These are phyloP conservation scores for Eucalyptus cloeziana DNA, from an alignment of 345 rosid genomes.

Conservation along the genomic window DNA sequence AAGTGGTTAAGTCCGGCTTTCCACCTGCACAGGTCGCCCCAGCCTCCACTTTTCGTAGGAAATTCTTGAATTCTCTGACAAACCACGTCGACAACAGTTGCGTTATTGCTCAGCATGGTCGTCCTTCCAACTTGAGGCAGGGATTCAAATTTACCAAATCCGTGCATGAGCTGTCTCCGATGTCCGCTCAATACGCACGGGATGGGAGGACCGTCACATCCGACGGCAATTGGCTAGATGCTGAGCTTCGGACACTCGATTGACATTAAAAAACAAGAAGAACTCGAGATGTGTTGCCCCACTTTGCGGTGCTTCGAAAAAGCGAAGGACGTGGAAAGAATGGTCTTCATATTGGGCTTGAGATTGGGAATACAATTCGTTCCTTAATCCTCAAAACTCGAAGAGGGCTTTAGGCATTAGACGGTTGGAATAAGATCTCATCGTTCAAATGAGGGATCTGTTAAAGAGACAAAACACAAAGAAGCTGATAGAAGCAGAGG, in stretches of 20 bases:
- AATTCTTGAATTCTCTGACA: no score
- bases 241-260: not conserved
- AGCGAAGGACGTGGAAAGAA: not conserved
- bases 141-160: not conserved
- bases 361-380: not conserved
- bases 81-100: no score
- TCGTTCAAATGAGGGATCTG: not conserved
- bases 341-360: not conserved
- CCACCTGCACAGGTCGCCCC: rapidly evolving
- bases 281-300: not conserved
- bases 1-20: not conserved
- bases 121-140: not conserved
- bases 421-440: not conserved
- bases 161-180: rapidly evolving
- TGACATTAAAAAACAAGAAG: not conserved
- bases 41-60: no score
- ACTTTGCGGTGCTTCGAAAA: not conserved
- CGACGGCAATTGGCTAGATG: not conserved
- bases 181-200: rapidly evolving
- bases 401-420: not conserved
- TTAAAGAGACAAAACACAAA: no score
- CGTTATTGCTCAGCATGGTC: rapidly evolving
- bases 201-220: not conserved
- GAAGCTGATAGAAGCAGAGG: no score
- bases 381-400: not conserved